A percentile compares a stretch with the other conserved stretches of the same genome.
These are phyloP conservation scores for Paxillus rubicundulus DNA, from an alignment of 768 basidiomycete genomes.

Conservation along the genomic window DNA sequence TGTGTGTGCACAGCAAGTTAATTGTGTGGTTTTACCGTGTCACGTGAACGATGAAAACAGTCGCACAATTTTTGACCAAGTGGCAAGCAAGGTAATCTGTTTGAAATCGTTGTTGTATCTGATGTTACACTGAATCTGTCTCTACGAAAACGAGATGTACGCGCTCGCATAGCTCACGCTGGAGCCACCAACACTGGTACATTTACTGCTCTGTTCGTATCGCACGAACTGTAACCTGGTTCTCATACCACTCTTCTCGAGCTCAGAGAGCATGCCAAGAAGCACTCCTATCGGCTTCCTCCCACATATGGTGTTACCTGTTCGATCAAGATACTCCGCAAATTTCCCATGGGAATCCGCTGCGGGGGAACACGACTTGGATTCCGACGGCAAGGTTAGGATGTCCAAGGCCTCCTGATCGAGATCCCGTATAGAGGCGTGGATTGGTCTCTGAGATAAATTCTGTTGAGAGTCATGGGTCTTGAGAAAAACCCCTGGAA, in stretches of 20 bases:
- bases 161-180: conserved; percentile 98
- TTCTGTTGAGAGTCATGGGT: conserved; percentile 39
- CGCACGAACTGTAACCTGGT: conserved; percentile 72
- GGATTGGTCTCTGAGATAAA: conserved; percentile 59
- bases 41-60: too few relatives aligned
- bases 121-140: not conserved
- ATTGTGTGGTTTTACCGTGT: too few relatives aligned
- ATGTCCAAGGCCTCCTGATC: conserved; percentile 86
- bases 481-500: conserved; percentile 50
- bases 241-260: conserved; percentile 44
- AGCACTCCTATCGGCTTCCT: conserved; percentile 94
- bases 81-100: too few relatives aligned
- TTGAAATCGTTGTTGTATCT: not conserved
- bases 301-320: conserved; percentile 96
- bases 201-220: conserved; percentile 91
- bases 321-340: conserved; percentile 61
- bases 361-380: conserved; percentile 41
- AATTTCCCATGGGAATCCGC: conserved; percentile 59
- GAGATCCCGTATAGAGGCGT: conserved; percentile 76
- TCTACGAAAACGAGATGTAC: conserved; percentile 55
- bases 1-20: too few relatives aligned
- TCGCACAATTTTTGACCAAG: too few relatives aligned
- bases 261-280: conserved; percentile 64
- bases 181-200: conserved; percentile 64
- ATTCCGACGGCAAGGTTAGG: conserved; percentile 54